A percentile compares a stretch with the other conserved stretches of the same genome.
These are phyloP conservation scores for Dryadomyces quercivorus DNA, from an alignment of 2,329 filamentous ascomycete genomes.

Conservation along the genomic window DNA sequence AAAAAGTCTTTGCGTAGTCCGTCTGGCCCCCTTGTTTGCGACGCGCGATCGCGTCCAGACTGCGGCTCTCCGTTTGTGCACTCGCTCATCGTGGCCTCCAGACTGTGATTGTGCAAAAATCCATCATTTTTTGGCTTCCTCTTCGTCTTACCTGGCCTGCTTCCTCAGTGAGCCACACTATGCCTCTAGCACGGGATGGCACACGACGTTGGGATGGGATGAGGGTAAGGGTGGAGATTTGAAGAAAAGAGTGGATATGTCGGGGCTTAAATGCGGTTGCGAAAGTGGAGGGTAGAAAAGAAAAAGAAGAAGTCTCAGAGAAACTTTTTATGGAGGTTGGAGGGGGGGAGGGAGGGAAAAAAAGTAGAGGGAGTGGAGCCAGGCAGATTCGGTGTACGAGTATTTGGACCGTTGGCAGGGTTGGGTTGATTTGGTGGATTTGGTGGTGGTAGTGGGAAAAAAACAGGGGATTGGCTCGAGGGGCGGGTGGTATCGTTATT, in stretches of 20 bases:
- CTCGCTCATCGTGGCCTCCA: neutral
- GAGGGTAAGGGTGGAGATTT: slow-evolving; percentile 12
- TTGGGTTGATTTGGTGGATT: neutral
- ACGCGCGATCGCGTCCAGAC: too few relatives aligned
- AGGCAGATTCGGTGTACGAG: neutral
- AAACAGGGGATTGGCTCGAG: neutral
- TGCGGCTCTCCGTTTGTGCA: too few relatives aligned
- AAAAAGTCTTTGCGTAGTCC: too few relatives aligned
- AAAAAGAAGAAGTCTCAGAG: slow-evolving; percentile 9
- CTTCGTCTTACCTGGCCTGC: slow-evolving; percentile 2
- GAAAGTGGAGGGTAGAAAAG: slow-evolving; percentile 12
- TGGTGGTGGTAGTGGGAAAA: neutral
- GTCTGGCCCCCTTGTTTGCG: too few relatives aligned
- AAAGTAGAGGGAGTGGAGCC: neutral
- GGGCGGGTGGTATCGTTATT: neutral
- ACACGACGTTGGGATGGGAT: slow-evolving; percentile 8
- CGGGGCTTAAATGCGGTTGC: slow-evolving; percentile 14
- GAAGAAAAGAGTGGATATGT: slow-evolving; percentile 11
- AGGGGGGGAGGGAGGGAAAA: neutral
- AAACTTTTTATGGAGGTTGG: slow-evolving; percentile 5
- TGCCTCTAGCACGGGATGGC: slow-evolving; percentile 4
- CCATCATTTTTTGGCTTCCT: neutral
- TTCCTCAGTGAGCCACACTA: slow-evolving; percentile 5
- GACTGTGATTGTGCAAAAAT: neutral
- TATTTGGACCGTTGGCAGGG: slow-evolving; percentile 4